Percentiles rank a stretch among this genome's conserved stretches.
phyloP scores from a whole-genome alignment of 306 rosid genomes.

The Fagus crenata region DNA sequence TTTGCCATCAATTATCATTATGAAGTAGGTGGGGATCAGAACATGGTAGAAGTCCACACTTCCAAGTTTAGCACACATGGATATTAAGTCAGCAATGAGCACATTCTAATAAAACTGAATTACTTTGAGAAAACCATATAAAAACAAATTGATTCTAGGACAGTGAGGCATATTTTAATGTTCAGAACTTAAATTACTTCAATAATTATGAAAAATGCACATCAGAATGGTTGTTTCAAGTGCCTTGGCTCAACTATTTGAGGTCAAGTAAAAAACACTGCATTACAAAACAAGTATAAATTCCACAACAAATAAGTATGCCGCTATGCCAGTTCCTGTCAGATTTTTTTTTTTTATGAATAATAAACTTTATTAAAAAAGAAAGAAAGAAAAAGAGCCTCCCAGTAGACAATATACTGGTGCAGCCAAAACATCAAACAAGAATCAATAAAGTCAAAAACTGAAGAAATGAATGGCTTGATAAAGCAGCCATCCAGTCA shows the following conservation, averaged over 20 bases:
- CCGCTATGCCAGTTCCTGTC: neutral
- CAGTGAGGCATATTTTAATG: neutral
- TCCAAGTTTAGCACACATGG: neutral
- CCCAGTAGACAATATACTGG: no score
- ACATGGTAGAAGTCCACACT: neutral
- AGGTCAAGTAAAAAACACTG: neutral
- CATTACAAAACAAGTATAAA: neutral
- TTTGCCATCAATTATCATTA: no score
- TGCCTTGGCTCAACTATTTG: neutral
- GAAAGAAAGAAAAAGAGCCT: neutral
- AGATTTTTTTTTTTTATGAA: no score
- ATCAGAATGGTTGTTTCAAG: neutral
- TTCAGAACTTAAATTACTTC: neutral
- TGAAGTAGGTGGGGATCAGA: no score
- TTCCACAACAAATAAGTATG: neutral
- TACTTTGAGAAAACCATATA: no score
- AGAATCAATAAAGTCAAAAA: no score
- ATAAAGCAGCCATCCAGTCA: no score
- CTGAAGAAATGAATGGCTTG: no score
- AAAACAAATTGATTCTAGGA: no score
- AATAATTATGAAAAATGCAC: neutral
- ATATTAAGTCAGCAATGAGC: neutral
- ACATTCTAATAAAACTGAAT: neutral
- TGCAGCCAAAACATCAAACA: no score
- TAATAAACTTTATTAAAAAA: neutral